A percentile compares a stretch with the other conserved stretches of the same genome.
Conservation (phyloP, 1,139 yeast species). For the Hyphopichia khmerensis region DNA sequence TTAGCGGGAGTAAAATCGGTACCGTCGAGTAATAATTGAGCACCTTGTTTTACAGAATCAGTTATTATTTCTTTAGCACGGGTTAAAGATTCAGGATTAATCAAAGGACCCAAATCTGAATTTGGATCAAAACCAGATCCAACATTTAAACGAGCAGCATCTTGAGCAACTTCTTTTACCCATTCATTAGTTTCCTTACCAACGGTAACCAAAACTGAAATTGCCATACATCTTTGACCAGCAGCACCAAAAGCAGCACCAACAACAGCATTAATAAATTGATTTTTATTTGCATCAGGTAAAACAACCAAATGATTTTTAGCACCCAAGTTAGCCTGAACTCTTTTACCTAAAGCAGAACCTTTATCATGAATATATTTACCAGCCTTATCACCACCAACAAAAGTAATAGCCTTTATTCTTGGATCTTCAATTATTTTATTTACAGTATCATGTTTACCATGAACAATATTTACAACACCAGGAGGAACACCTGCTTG, state of each 20-base stretch:
- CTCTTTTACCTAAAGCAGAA: conserved; percentile 69
- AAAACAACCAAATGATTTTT: conserved; percentile 73
- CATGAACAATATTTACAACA: conserved; percentile 72
- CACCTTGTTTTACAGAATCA: conserved; percentile 58
- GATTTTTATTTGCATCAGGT: conserved; percentile 70
- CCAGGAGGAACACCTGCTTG: conserved; percentile 83
- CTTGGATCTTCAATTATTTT: conserved; percentile 73
- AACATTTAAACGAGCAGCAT: conserved; percentile 57
- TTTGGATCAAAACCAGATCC: conserved; percentile 66
- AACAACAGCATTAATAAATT: conserved; percentile 63
- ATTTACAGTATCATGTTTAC: conserved; percentile 74
- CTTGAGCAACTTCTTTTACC: conserved; percentile 59
- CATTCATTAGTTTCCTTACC: conserved; percentile 62
- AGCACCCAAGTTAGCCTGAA: conserved; percentile 77
- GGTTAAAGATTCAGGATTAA: conserved; percentile 56
- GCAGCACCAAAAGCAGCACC: conserved; percentile 89
- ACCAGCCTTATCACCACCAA: conserved; percentile 78
- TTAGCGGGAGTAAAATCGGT: conserved; percentile 51
- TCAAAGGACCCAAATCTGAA: conserved; percentile 72
- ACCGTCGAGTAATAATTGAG: conserved; percentile 64
- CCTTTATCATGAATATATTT: conserved; percentile 70
- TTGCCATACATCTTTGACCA: conserved; percentile 85
- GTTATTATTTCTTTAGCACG: conserved; percentile 57
- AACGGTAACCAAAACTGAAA: conserved; percentile 73
- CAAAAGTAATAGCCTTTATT: conserved; percentile 76